Evolutionary conservation across 2,329 filamentous ascomycete species (phyloP).

Genomic region (Gaeumannomyces tritici): DNA sequence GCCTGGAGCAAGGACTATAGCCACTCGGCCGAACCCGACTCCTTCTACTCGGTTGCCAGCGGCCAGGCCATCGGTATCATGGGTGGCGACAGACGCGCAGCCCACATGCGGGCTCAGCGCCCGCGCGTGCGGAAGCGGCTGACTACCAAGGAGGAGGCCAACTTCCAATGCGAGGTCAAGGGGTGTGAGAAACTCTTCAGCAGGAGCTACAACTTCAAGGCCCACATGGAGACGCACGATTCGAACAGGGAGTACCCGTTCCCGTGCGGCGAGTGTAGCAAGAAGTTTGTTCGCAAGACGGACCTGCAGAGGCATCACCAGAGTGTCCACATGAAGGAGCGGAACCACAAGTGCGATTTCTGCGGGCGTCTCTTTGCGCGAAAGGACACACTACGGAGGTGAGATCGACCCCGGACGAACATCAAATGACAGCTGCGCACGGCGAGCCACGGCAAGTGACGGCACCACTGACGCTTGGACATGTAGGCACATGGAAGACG

Average conservation of each 20-base stretch:
- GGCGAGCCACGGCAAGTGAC: too few species aligned
- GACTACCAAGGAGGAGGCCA: slow-evolving; percentile 60
- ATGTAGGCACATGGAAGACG: slow-evolving; percentile 66
- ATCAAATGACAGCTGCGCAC: not conserved
- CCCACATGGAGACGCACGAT: slow-evolving; percentile 78
- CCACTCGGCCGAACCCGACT: slow-evolving; percentile 21
- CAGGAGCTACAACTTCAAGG: slow-evolving; percentile 76
- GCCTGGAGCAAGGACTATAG: slow-evolving; percentile 23
- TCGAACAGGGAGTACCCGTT: slow-evolving; percentile 62
- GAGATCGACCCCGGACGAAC: slow-evolving; percentile 21
- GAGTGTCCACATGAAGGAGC: slow-evolving; percentile 65
- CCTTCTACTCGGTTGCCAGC: slow-evolving; percentile 6
- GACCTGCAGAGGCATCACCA: slow-evolving; percentile 58
- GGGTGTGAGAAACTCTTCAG: slow-evolving; percentile 73
- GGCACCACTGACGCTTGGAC: not conserved
- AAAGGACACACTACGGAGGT: slow-evolving; percentile 78
- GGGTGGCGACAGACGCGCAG: not conserved
- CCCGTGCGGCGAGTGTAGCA: slow-evolving; percentile 59
- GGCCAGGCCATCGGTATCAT: slow-evolving; percentile 1
- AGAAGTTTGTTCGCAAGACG: slow-evolving; percentile 73
- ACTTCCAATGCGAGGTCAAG: slow-evolving; percentile 57
- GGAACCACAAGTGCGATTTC: slow-evolving; percentile 59
- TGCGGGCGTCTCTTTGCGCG: slow-evolving; percentile 66
- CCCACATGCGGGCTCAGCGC: slow-evolving; percentile 6
- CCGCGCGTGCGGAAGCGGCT: slow-evolving; percentile 36